Percentiles rank a stretch among this genome's conserved stretches.
phyloP scores from a whole-genome alignment of 306 rosid genomes.

The Quercus engelmannii region DNA sequence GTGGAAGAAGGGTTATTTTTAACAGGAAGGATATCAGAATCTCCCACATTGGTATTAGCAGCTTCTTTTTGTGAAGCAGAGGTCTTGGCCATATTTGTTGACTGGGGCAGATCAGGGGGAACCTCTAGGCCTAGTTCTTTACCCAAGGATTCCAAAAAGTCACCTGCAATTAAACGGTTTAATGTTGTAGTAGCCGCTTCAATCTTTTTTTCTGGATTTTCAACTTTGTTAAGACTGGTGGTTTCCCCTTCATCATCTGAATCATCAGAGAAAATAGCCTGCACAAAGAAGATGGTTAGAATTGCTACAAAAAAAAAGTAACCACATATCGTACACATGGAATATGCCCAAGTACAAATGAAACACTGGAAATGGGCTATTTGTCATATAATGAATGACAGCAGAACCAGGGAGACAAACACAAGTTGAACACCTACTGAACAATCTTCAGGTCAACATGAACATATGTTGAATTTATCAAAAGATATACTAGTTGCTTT shows the following conservation, averaged over 20 bases:
- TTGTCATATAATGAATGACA: conserved; percentile 8
- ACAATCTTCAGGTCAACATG: too few relatives aligned
- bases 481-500: neutral
- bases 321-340: conserved; percentile 1
- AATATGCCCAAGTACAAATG: neutral
- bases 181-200: conserved; percentile 83
- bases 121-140: conserved; percentile 93
- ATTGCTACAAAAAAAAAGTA: conserved; percentile 1
- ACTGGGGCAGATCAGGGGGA: conserved; percentile 69
- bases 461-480: too few relatives aligned
- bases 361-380: conserved; percentile 14
- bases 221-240: conserved; percentile 40
- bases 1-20: conserved; percentile 21
- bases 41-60: conserved; percentile 30
- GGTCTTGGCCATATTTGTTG: conserved; percentile 37
- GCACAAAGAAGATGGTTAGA: conserved; percentile 18
- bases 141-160: conserved; percentile 94
- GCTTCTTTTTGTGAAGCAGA: conserved; percentile 40
- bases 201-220: conserved; percentile 72
- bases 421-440: neutral
- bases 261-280: conserved; percentile 99
- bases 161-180: conserved; percentile 90
- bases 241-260: conserved; percentile 71
- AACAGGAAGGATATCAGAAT: conserved; percentile 10
- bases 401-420: neutral